A percentile compares a stretch with the other conserved stretches of the same genome.
Evolutionary conservation across 1,284 basidiomycete species (phyloP).

Genomic region (Ceratobasidium sp.): DNA sequence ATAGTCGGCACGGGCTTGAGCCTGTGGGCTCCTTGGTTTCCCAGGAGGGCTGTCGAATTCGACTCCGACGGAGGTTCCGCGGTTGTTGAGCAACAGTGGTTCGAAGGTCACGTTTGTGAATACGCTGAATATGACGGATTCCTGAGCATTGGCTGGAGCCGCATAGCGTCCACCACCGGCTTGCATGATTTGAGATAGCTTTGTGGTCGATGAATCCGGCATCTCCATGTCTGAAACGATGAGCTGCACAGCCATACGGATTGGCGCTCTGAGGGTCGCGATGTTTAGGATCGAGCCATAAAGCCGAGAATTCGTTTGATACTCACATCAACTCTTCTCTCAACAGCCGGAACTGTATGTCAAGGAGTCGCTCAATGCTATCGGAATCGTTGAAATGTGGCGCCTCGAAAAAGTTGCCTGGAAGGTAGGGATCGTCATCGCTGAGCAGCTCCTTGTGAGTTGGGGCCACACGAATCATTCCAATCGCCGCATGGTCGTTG

Average conservation of each 20-base stretch:
- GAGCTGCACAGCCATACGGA: slow-evolving; percentile 58
- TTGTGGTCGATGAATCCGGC: slow-evolving; percentile 39
- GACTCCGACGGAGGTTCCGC: slow-evolving; percentile 57
- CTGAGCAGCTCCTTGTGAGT: slow-evolving; percentile 66
- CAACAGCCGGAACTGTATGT: slow-evolving; percentile 72
- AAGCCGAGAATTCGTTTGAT: background rate
- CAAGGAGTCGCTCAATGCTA: slow-evolving; percentile 67
- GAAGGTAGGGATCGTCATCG: slow-evolving; percentile 58
- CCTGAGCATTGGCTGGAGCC: slow-evolving; percentile 48
- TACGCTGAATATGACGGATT: slow-evolving; percentile 61
- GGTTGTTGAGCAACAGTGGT: slow-evolving; percentile 53
- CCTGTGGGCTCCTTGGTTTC: slow-evolving; percentile 40
- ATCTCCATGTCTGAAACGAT: slow-evolving; percentile 55
- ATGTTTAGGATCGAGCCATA: no score
- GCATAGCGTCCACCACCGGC: slow-evolving; percentile 45
- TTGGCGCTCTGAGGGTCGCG: slow-evolving; percentile 61
- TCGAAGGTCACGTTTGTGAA: slow-evolving; percentile 59
- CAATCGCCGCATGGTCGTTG: slow-evolving; percentile 66
- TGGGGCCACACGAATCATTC: slow-evolving; percentile 64
- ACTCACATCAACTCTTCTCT: slow-evolving; percentile 70
- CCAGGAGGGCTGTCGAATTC: slow-evolving; percentile 61
- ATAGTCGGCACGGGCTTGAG: slow-evolving; percentile 50
- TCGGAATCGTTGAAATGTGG: slow-evolving; percentile 63
- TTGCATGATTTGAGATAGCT: slow-evolving; percentile 39
- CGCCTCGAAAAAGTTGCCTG: slow-evolving; percentile 61